phyloP scores from a whole-genome alignment of 345 rosid species.

The Brassica incana region DNA sequence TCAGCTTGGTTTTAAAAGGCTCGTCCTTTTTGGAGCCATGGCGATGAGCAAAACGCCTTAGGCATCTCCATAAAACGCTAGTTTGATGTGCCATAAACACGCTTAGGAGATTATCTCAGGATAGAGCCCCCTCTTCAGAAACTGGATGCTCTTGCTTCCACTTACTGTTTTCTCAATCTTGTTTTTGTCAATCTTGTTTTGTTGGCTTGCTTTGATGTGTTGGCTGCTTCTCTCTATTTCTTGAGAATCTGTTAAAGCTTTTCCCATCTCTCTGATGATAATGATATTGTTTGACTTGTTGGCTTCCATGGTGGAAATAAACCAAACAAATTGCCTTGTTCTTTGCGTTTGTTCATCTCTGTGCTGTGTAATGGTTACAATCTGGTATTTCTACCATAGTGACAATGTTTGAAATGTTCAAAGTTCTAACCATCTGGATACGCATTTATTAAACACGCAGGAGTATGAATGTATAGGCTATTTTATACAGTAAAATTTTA shows the following conservation, averaged over 20 bases:
- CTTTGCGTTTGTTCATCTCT: neutral
- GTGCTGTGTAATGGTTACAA: neutral
- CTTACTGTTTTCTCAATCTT: neutral
- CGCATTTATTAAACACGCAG: neutral
- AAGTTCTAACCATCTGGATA: neutral
- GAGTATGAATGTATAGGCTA: neutral
- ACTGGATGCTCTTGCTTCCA: too few species aligned
- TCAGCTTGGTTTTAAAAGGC: neutral
- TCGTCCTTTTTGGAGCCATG: neutral
- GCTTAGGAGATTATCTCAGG: too few species aligned
- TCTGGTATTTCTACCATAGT: neutral
- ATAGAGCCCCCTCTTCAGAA: too few species aligned
- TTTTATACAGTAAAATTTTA: neutral
- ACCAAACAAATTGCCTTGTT: neutral
- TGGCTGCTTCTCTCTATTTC: neutral
- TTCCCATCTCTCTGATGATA: neutral
- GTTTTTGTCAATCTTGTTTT: neutral
- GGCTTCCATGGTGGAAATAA: neutral
- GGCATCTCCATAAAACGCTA: too few species aligned
- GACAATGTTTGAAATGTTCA: neutral
- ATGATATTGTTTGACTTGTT: neutral
- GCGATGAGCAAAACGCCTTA: neutral
- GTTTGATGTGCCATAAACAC: too few species aligned
- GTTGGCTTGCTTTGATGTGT: neutral
- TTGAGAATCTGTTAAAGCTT: neutral